Base-by-base conservation (phyloP, 2,329 filamentous ascomycete species). In the Keithomyces neogunnii region DNA sequence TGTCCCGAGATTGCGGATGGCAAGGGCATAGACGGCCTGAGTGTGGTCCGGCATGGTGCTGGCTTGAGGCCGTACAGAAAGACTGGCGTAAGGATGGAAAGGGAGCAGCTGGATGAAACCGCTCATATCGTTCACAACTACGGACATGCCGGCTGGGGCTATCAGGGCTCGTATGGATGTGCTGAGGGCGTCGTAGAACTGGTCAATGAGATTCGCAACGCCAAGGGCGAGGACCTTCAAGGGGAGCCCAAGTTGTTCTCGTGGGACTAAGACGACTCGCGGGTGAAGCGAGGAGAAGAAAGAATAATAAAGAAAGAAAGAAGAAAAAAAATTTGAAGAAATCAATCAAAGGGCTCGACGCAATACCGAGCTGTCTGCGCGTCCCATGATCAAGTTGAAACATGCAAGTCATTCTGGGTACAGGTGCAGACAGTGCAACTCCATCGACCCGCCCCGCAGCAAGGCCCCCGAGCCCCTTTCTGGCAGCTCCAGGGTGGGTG, bases 141-240 rank as follows among this genome's bases (percentile, higher is more conserved):
- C 59, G 88, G 87, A 0, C 86, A 90, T 65, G 84, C 81, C 1
- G 87, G 87, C 2, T 89, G 86, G 76, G 90, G 90, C 9, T 96
- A 81, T 53, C 79, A 82, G 62, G 77, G 75, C 2, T 80, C 73
- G 29, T 92, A 86, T 66, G 88, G 87, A 1, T 89, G 85, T 65
- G 81, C 86, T 0, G 74, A 84, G 61, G 73, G 76, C 35, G 84
- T 83, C 0, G 76, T 86, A 2, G 77, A 81, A 64, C 68, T 91
- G 64, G 84, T 89, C 5, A 76, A 79, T 43, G 79, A 85, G 64
- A 75, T 91, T 29, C 56, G 61, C 5, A 59, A 48, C 11, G 60
- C 58, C 36, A 59, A 61, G 46, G 64, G 64, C 5, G 55, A 66
- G 47, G 58, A 59, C 19, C 49, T 68, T 29, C 50, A 54, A 4